phyloP scores from a whole-genome alignment of 805 yeast species.

The Nakazawaea siamensis region DNA sequence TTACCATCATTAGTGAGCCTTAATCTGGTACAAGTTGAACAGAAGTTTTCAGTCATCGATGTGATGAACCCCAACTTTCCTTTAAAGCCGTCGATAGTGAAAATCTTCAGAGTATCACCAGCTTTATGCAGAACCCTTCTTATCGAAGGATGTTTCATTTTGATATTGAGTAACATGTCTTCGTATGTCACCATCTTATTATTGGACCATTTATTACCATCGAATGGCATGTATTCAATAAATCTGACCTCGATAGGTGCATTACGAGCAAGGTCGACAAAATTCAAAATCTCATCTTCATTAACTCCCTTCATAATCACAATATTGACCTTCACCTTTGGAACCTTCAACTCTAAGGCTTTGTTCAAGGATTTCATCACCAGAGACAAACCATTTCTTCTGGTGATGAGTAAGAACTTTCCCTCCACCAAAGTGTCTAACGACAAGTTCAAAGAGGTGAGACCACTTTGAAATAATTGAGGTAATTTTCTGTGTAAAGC shows the following conservation, averaged over 20 bases:
- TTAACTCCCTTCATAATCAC: slow-evolving; percentile 42
- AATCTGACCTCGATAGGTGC: slow-evolving; percentile 39
- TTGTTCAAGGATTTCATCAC: slow-evolving; percentile 35
- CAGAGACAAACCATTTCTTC: slow-evolving; percentile 38
- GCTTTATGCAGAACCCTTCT: slow-evolving; percentile 16
- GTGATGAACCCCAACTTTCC: slow-evolving; percentile 46
- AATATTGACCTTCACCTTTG: slow-evolving; percentile 38
- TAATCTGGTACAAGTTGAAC: slow-evolving; percentile 43
- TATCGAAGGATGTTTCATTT: slow-evolving; percentile 21
- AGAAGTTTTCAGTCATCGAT: slow-evolving; percentile 47
- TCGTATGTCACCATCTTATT: slow-evolving; percentile 35
- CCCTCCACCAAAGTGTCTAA: slow-evolving; percentile 45
- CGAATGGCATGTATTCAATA: slow-evolving; percentile 54
- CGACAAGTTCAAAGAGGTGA: slow-evolving; percentile 39
- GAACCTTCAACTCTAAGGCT: slow-evolving; percentile 35
- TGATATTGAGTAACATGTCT: slow-evolving; percentile 31
- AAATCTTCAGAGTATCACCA: slow-evolving; percentile 47
- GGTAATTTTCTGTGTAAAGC: slow-evolving; percentile 41
- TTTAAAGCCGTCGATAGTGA: slow-evolving; percentile 28
- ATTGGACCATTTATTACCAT: slow-evolving; percentile 44
- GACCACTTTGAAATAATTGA: slow-evolving; percentile 29
- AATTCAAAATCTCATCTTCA: slow-evolving; percentile 42
- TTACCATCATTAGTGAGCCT: slow-evolving; percentile 47
- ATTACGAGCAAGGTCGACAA: slow-evolving; percentile 31
- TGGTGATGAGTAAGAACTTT: slow-evolving; percentile 38